phyloP scores from a whole-genome alignment of 768 basidiomycete species.

The Rickenella mellea region DNA sequence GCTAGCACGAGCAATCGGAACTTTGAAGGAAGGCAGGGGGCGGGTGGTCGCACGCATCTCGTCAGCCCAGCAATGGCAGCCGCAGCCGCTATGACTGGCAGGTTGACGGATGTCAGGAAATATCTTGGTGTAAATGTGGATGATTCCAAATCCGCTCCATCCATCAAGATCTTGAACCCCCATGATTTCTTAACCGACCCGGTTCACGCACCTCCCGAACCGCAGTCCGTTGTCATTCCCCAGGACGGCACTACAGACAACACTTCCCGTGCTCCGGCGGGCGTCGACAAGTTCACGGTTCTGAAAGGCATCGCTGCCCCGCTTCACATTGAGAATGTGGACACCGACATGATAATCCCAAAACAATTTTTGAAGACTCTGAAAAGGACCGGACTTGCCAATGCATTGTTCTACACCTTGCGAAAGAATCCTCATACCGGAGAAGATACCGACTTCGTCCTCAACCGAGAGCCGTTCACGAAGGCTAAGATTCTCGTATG shows the following conservation, averaged over 20 bases:
- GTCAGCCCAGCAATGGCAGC: conserved; percentile 90
- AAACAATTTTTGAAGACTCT: conserved; percentile 91
- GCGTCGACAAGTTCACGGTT: conserved; percentile 53
- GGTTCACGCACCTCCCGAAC: conserved; percentile 44
- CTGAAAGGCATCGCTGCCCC: conserved; percentile 73
- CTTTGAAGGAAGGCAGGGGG: conserved; percentile 84
- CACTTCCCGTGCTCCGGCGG: conserved; percentile 27
- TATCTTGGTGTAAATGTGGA: conserved; percentile 42
- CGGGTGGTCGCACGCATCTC: conserved; percentile 84
- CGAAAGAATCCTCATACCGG: conserved; percentile 72
- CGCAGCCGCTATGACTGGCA: conserved; percentile 80
- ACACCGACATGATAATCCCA: conserved; percentile 92
- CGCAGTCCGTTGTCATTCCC: conserved; percentile 25
- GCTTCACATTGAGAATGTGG: conserved; percentile 75
- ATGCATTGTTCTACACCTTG: conserved; percentile 75
- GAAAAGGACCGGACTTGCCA: conserved; percentile 79
- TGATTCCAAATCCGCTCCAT: conserved; percentile 31
- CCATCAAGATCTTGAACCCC: conserved; percentile 62
- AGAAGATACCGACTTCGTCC: conserved; percentile 74
- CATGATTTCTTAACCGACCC: conserved; percentile 74
- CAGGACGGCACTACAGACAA: conserved; percentile 12
- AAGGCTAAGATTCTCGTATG: conserved; percentile 73
- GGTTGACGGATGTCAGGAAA: conserved; percentile 78
- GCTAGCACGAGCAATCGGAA: conserved; percentile 91
- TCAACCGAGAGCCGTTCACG: conserved; percentile 74